Conservation (phyloP, 768 basidiomycete genomes). For the Termitomyces sp. region DNA sequence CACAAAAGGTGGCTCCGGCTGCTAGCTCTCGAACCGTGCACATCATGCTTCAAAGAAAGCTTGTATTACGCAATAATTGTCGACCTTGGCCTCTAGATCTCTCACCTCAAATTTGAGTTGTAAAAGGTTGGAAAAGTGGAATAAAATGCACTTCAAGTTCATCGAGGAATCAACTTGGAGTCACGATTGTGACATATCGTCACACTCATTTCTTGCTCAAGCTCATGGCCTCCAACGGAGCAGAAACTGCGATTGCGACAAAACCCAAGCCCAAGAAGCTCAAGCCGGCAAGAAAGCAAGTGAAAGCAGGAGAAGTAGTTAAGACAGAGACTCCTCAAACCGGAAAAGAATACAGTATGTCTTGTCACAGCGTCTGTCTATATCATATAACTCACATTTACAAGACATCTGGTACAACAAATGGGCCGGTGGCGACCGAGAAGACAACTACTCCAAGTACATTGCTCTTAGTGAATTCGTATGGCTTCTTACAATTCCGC, state of each 20-base stretch:
- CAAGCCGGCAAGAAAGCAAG: constrained; percentile 91
- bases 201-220: not conserved
- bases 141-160: no score
- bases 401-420: constrained; percentile 98
- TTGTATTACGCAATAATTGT: not conserved
- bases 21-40: not conserved
- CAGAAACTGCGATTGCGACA: constrained; percentile 12
- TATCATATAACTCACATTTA: constrained; percentile 6
- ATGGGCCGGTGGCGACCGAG: constrained; percentile 99
- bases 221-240: constrained; percentile 27
- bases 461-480: constrained; percentile 20
- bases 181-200: not conserved
- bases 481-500: constrained; percentile 8
- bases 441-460: constrained; percentile 93
- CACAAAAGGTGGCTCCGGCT: not conserved
- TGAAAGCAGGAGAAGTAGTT: constrained; percentile 84
- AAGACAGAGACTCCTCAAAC: constrained; percentile 87
- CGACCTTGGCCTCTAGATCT: no score
- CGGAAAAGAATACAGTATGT: constrained; percentile 94
- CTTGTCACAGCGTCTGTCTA: not conserved
- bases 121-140: not conserved
- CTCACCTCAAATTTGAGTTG: not conserved
- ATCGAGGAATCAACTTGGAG: not conserved
- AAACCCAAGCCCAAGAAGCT: constrained; percentile 49
- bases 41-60: not conserved